Evolutionary conservation across 345 rosid genomes (phyloP).

Genomic region (Theobroma cacao): DNA sequence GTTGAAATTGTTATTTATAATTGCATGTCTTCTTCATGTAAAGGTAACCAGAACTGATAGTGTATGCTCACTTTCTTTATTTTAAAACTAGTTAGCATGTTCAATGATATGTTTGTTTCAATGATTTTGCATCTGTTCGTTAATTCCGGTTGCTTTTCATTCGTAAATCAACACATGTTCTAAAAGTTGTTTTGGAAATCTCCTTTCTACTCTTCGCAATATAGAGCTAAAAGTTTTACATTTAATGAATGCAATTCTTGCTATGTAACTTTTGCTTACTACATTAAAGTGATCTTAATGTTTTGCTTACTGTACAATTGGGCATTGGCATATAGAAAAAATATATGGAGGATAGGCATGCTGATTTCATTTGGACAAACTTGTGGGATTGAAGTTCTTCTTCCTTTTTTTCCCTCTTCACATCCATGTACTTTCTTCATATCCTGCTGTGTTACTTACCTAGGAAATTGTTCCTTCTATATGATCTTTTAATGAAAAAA

Average conservation of each 20-base stretch:
- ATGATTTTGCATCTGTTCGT: not conserved
- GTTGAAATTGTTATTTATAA: not conserved
- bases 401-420: not conserved
- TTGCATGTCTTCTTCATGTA: not conserved
- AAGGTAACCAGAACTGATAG: not conserved
- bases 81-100: not conserved
- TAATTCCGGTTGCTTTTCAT: not conserved
- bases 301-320: not conserved
- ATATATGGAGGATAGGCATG: not conserved
- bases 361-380: not conserved
- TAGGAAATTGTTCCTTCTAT: not conserved
- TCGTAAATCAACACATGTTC: too few relatives aligned
- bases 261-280: not conserved
- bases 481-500: not conserved
- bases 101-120: not conserved
- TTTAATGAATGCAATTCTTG: not conserved
- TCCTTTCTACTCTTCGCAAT: not conserved
- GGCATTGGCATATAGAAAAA: not conserved
- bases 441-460: not conserved
- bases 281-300: not conserved
- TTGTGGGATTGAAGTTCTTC: not conserved
- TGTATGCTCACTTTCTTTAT: not conserved
- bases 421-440: not conserved
- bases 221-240: not conserved
- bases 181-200: not conserved